phyloP scores from a whole-genome alignment of 805 yeast genomes.

The Hyphopichia homilentoma region DNA sequence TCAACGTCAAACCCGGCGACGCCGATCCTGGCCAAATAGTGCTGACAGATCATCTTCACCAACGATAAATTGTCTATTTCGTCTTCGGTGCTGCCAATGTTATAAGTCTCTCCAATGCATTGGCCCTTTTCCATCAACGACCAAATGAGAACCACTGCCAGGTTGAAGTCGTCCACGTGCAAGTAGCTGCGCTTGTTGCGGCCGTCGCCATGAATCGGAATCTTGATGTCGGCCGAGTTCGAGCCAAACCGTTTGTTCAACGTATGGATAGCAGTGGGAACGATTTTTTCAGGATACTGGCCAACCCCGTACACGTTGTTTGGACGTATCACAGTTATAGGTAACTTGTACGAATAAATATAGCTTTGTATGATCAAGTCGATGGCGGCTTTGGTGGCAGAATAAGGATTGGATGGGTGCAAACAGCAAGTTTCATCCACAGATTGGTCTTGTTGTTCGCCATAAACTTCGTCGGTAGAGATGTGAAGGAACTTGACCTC shows the following conservation, averaged over 20 bases:
- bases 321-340: constrained; percentile 40
- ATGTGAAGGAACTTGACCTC: constrained; percentile 36
- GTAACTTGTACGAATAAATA: constrained; percentile 37
- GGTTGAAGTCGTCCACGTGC: constrained; percentile 38
- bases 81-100: constrained; percentile 8
- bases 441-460: constrained; percentile 30
- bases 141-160: constrained; percentile 34
- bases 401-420: constrained; percentile 54
- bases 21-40: constrained; percentile 7
- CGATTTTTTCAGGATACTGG: constrained; percentile 53
- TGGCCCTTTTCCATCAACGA: constrained; percentile 9
- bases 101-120: constrained; percentile 21
- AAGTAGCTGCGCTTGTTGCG: constrained; percentile 40
- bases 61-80: constrained; percentile 15
- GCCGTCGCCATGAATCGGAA: constrained; percentile 50
- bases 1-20: constrained; percentile 1
- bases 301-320: constrained; percentile 53
- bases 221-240: constrained; percentile 6
- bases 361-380: constrained; percentile 49
- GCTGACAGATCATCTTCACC: constrained; percentile 15
- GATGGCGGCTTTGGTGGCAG: constrained; percentile 54
- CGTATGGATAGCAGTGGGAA: constrained; percentile 26
- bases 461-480: constrained; percentile 61
- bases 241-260: constrained; percentile 17
- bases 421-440: constrained; percentile 34